A percentile compares a stretch with the other conserved stretches of the same genome.
Evolutionary conservation across 257 asterid genomes (phyloP).

Genomic region (Linderniella brevidens): DNA sequence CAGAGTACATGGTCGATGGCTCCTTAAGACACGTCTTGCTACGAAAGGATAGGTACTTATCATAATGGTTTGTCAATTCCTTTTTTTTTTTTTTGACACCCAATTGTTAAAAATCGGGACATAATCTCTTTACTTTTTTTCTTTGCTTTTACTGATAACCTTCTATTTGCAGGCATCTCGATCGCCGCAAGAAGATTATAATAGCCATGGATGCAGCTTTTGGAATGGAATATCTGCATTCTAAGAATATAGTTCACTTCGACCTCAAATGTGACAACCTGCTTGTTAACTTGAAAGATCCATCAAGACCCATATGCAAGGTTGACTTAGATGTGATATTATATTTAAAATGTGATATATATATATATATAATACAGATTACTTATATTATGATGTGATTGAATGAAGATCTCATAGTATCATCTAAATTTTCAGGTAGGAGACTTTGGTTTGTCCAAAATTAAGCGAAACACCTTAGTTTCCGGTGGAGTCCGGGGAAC

Average conservation of each 20-base stretch:
- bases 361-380: slow-evolving; percentile 1
- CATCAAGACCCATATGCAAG: slow-evolving; percentile 91
- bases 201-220: slow-evolving; percentile 98
- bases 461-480: slow-evolving; percentile 78
- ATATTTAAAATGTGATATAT: neutral
- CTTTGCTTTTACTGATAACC: slow-evolving; percentile 2
- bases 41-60: slow-evolving; percentile 41
- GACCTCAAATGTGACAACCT: slow-evolving; percentile 91
- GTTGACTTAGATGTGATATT: slow-evolving; percentile 14
- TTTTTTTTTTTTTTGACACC: too few species aligned
- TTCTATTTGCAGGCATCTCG: slow-evolving; percentile 50
- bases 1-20: slow-evolving; percentile 56
- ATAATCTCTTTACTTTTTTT: neutral
- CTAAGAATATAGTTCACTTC: slow-evolving; percentile 87
- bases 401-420: slow-evolving; percentile 9
- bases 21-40: slow-evolving; percentile 48
- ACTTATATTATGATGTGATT: neutral
- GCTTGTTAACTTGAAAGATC: slow-evolving; percentile 78
- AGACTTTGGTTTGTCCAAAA: slow-evolving; percentile 84
- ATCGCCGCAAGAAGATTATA: slow-evolving; percentile 63
- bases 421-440: slow-evolving; percentile 49
- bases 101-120: too few species aligned
- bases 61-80: too few species aligned
- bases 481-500: slow-evolving; percentile 97
- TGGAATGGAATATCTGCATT: slow-evolving; percentile 95